Evolutionary conservation across 768 basidiomycete genomes (phyloP).

Genomic region (Panaeolus cyanescens): DNA sequence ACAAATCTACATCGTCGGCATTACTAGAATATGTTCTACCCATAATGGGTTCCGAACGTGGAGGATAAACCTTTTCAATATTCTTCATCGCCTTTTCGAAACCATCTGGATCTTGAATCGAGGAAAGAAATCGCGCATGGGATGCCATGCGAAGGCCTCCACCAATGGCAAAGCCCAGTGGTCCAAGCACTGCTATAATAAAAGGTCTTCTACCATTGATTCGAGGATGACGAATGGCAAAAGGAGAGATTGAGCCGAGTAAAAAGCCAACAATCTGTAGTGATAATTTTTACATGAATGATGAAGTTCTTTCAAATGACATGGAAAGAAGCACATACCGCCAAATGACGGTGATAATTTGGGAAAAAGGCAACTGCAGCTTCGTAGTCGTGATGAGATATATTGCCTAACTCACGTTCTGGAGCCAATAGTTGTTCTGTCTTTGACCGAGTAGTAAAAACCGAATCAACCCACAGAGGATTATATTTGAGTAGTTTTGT

Average conservation of each 20-base stretch:
- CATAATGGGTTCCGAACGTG: conserved; percentile 23
- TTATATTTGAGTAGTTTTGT: conserved; percentile 27
- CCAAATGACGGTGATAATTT: conserved; percentile 39
- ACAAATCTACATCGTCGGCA: background rate
- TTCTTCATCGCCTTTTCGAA: conserved; percentile 42
- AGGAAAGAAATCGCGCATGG: conserved; percentile 37
- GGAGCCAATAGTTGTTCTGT: conserved; percentile 53
- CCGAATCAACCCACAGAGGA: conserved; percentile 37
- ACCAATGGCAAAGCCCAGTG: conserved; percentile 34
- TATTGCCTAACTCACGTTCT: conserved; percentile 51
- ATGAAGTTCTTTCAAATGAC: conserved; percentile 5
- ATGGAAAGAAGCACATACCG: conserved; percentile 27
- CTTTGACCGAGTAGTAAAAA: conserved; percentile 42
- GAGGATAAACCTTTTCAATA: conserved; percentile 42
- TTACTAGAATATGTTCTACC: conserved; percentile 19
- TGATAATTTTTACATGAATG: conserved; percentile 8
- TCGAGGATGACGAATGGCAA: conserved; percentile 2
- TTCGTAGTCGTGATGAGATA: conserved; percentile 58
- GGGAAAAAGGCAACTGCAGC: conserved; percentile 56
- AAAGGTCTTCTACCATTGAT: background rate
- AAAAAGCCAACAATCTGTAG: conserved; percentile 1
- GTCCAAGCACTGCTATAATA: conserved; percentile 19
- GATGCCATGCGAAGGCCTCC: conserved; percentile 27
- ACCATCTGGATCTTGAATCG: conserved; percentile 40
- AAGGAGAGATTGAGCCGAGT: background rate